Conservation (phyloP, 169 alveolate genomes). For the Babesia ovata region DNA sequence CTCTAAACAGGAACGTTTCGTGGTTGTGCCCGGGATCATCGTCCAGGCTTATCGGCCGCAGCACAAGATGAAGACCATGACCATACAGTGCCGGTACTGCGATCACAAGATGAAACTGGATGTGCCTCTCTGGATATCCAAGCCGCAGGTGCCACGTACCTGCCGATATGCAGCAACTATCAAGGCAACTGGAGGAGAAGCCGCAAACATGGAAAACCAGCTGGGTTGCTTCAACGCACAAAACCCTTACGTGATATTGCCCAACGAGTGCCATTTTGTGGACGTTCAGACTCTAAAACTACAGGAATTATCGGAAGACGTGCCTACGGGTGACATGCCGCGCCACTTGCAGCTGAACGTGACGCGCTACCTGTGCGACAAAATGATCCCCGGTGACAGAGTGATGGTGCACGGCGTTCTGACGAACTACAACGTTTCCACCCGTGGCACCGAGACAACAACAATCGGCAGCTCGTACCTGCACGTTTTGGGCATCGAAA, state of each 20-base stretch:
- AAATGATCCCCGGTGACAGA: constrained; percentile 97
- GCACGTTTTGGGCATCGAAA: constrained; percentile 81
- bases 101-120: constrained; percentile 85
- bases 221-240: constrained; percentile 71
- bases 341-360: constrained; percentile 86
- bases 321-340: constrained; percentile 91
- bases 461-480: constrained; percentile 74
- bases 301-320: constrained; percentile 99
- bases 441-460: constrained; percentile 55
- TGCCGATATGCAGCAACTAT: constrained; percentile 77
- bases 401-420: constrained; percentile 93
- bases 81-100: constrained; percentile 90
- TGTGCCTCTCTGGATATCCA: constrained; percentile 89
- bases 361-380: constrained; percentile 91
- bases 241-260: constrained; percentile 91
- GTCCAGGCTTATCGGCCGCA: constrained; percentile 91
- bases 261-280: constrained; percentile 93
- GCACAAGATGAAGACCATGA: constrained; percentile 81
- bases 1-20: constrained; percentile 86
- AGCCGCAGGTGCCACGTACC: constrained; percentile 76
- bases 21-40: constrained; percentile 93
- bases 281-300: constrained; percentile 95
- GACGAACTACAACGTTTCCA: constrained; percentile 70
- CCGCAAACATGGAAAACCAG: constrained; percentile 69
- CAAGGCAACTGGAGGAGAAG: constrained; percentile 71